Percentiles rank a stretch among this genome's conserved stretches.
These are phyloP conservation scores for Fraxinus angustifolia DNA, from an alignment of 305 asterid species.

Conservation along the genomic window DNA sequence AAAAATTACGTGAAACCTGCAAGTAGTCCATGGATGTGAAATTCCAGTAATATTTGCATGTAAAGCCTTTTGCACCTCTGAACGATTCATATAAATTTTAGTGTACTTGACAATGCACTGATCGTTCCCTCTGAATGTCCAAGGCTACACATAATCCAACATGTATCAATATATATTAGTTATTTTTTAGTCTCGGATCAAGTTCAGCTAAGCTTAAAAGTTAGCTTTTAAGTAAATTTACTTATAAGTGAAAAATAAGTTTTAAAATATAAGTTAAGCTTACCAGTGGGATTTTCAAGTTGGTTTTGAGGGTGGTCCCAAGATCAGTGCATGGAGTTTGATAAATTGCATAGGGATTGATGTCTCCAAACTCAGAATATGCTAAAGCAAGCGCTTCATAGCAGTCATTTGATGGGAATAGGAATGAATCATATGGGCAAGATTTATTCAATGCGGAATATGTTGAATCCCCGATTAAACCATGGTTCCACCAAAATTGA, in stretches of 20 bases:
- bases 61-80: conserved; percentile 54
- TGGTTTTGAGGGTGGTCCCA: conserved; percentile 31
- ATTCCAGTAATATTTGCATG: conserved; percentile 44
- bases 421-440: conserved; percentile 42
- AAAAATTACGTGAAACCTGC: conserved; percentile 37
- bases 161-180: neutral
- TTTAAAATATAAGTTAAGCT: neutral
- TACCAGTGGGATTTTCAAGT: conserved; percentile 40
- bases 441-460: conserved; percentile 37
- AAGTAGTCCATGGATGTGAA: conserved; percentile 49
- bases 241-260: neutral
- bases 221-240: neutral
- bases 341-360: conserved; percentile 48
- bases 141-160: conserved; percentile 18
- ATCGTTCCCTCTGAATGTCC: conserved; percentile 57
- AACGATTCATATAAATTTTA: conserved; percentile 43
- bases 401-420: conserved; percentile 39
- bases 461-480: conserved; percentile 44
- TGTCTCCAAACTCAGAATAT: conserved; percentile 40
- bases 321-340: conserved; percentile 30
- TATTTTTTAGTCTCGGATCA: neutral
- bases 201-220: neutral
- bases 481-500: conserved; percentile 58
- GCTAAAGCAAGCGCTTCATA: conserved; percentile 35
- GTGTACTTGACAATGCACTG: conserved; percentile 53